phyloP scores from a whole-genome alignment of 352 stramenopile genomes.

The Phytopythium cucurbitacearum region DNA sequence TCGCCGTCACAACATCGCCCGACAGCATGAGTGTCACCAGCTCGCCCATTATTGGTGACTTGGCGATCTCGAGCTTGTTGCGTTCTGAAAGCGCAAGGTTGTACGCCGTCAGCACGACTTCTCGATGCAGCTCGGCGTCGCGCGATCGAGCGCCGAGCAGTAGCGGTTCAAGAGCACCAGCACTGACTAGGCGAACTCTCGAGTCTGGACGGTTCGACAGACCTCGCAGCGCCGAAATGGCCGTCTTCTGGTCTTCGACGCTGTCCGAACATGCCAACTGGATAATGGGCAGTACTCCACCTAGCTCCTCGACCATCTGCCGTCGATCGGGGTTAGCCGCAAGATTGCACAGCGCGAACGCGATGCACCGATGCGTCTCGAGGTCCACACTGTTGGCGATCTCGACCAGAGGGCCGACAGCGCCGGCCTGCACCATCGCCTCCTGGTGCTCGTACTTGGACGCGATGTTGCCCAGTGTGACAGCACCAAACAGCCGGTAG shows the following conservation, averaged over 20 bases:
- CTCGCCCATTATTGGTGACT: constrained; percentile 67
- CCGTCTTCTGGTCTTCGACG: constrained; percentile 84
- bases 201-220: constrained; percentile 80
- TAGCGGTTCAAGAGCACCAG: constrained; percentile 89
- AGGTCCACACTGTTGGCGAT: constrained; percentile 89
- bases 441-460: constrained; percentile 70
- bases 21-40: constrained; percentile 87
- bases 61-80: constrained; percentile 93
- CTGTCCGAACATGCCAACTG: constrained; percentile 91
- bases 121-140: constrained; percentile 76
- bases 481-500: constrained; percentile 94
- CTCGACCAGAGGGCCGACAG: constrained; percentile 90
- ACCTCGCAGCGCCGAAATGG: constrained; percentile 89
- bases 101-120: constrained; percentile 88
- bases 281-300: constrained; percentile 93
- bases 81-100: constrained; percentile 92
- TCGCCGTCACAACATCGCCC: constrained; percentile 60
- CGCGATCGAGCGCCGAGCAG: constrained; percentile 71
- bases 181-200: constrained; percentile 84
- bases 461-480: constrained; percentile 95
- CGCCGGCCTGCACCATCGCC: constrained; percentile 78
- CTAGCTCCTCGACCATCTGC: constrained; percentile 90
- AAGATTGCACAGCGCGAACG: constrained; percentile 95
- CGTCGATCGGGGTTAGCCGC: constrained; percentile 81
- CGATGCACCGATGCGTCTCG: constrained; percentile 95